Base-by-base conservation (phyloP, 2,329 filamentous ascomycete genomes). In the Paecilomyces dactylethromorphus region DNA sequence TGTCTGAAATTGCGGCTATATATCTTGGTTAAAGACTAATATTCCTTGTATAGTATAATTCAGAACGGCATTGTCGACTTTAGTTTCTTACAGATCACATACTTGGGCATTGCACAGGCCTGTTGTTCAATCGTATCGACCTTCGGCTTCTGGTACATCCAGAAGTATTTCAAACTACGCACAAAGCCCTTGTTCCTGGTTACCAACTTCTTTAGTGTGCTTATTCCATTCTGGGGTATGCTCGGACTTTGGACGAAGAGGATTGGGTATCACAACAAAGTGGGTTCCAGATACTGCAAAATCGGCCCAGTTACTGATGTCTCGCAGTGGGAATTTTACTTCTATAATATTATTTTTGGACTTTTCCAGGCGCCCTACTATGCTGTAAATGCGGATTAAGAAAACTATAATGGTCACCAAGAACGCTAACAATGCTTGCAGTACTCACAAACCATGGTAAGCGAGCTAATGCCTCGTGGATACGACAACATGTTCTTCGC, bases 401-500 rank as follows among this genome's bases (percentile, higher is more conserved):
- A 4, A 26, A 26, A 2, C 26, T 1, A n/a, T 22, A 10, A 12
- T 58, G 31, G 8, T n/a, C 15, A 15, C 10, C 8, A 22, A 49
- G 32, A 22, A 13, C 24, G 24, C 4, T 55, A 33, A 21, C 10
- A 10, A 45, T 21, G 4, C 39, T n/a, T 21, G n/a, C 57, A 74
- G 64, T 78, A 77, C 59, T 68, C 75, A 12, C 75, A 78, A 68
- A 77, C 74, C 1, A 77, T 78, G 75, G 76, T 78, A 58, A 76
- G 73, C 53, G 75, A 78, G 49, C 67, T 78, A 13, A 77, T 75
- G 62, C 76, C 75, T 2, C 66, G 68, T 13, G 75, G 75, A 13
- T 78, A 76, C 53, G 75, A 78, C 58, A 77, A 77, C 21, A 77
- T 78, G 74, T 77, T 78, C 60, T 78, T 77, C 35, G 74, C 74